Conservation (phyloP, 495 filamentous ascomycete genomes). For the Aspergillus funiculosus region DNA sequence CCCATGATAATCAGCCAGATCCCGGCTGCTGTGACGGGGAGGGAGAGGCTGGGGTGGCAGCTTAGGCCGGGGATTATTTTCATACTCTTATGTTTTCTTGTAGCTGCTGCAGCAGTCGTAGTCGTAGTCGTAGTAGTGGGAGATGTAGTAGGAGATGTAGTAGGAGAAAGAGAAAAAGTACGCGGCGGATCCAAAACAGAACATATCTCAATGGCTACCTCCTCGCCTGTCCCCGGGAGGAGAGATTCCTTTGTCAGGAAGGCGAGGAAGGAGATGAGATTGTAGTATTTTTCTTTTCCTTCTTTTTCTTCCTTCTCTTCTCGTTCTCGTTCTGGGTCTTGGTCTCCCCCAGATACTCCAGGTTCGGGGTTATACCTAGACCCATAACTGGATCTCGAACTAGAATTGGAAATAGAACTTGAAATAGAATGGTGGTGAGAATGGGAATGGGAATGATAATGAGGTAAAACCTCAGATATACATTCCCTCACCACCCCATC, state of each 20-base stretch:
- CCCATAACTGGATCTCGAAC: no score
- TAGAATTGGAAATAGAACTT: no score
- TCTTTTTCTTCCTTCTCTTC: neutral
- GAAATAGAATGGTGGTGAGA: no score
- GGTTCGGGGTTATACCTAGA: no score
- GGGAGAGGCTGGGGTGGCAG: neutral
- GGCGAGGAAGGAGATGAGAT: conserved; percentile 11
- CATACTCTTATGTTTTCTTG: neutral
- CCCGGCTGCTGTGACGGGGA: conserved; percentile 10
- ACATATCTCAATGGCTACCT: conserved; percentile 4
- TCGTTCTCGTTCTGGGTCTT: neutral
- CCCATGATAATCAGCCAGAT: conserved; percentile 22
- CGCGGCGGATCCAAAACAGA: no score
- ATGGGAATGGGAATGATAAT: no score
- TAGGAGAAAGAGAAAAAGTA: neutral
- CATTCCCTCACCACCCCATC: no score
- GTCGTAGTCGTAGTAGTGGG: no score
- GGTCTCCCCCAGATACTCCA: no score
- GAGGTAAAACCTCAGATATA: no score
- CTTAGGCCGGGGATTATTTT: neutral
- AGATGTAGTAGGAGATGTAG: neutral
- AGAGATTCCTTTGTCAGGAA: conserved; percentile 12
- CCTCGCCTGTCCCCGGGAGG: conserved; percentile 7
- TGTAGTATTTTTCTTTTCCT: conserved; percentile 1
- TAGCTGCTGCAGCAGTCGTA: no score